phyloP scores from a whole-genome alignment of 2,329 filamentous ascomycete species.

The Fusarium longipes region DNA sequence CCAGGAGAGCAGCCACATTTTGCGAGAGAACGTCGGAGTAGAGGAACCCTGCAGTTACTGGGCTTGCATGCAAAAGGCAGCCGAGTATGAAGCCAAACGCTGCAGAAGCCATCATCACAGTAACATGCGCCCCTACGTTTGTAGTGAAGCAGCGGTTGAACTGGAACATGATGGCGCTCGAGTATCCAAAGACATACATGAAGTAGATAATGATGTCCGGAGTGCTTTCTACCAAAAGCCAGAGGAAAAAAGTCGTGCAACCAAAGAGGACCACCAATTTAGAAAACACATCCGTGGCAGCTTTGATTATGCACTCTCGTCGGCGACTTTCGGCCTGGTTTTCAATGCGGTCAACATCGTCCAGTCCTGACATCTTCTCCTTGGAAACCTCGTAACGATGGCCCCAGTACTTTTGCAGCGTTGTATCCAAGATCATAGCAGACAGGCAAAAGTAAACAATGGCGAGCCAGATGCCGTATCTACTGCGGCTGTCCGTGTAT shows the following conservation, averaged over 20 bases:
- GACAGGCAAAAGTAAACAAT: conserved; percentile 35
- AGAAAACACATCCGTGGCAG: background rate
- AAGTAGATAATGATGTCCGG: background rate
- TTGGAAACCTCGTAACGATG: conserved; percentile 9
- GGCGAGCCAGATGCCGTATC: conserved; percentile 32
- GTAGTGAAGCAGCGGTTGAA: conserved; percentile 10
- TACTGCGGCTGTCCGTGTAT: conserved; percentile 24
- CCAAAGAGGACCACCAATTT: background rate
- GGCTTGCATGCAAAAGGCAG: background rate
- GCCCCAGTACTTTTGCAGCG: conserved; percentile 33
- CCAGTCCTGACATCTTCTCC: conserved; percentile 12
- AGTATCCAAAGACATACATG: conserved; percentile 3
- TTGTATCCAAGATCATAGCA: conserved; percentile 33
- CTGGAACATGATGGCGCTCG: background rate
- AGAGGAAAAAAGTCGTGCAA: background rate
- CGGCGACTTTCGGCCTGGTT: background rate
- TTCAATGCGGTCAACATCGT: conserved; percentile 2
- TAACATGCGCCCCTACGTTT: background rate
- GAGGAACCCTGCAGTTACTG: background rate
- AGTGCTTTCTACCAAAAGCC: background rate
- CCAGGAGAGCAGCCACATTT: background rate
- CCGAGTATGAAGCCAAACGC: background rate
- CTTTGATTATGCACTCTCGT: background rate
- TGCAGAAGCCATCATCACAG: background rate
- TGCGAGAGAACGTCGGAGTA: conserved; percentile 2